These are phyloP conservation scores for Penstemon davidsonii DNA, from an alignment of 257 asterid species.

Conservation along the genomic window DNA sequence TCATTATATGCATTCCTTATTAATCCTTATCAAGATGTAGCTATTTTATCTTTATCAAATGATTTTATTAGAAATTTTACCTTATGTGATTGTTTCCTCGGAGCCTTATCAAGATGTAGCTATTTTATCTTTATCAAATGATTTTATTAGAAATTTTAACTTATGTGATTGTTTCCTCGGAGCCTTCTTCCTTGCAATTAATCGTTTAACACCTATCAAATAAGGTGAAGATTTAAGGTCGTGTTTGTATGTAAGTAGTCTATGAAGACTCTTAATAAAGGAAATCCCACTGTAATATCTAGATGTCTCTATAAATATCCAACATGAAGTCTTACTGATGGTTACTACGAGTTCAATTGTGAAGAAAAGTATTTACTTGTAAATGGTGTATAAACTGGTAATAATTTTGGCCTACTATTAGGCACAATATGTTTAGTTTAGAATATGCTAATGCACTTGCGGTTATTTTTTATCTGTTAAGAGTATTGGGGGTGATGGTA, in stretches of 20 bases:
- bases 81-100: background rate
- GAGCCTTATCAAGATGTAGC: background rate
- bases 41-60: background rate
- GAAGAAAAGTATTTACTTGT: too few relatives aligned
- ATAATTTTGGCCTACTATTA: too few relatives aligned
- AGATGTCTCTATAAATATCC: background rate
- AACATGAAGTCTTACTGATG: background rate
- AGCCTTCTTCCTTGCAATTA: background rate
- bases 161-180: slow-evolving; percentile 1
- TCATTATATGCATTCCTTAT: slow-evolving; percentile 23
- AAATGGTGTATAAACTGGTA: too few relatives aligned
- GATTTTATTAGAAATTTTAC: background rate
- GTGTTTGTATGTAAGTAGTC: background rate
- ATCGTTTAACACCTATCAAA: background rate
- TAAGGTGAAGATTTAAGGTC: background rate
- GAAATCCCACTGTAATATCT: background rate
- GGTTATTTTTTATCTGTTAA: too few relatives aligned
- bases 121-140: background rate
- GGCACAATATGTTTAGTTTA: too few relatives aligned
- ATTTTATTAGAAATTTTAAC: background rate
- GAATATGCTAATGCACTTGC: too few relatives aligned
- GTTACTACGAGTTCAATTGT: background rate
- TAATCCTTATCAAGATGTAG: background rate
- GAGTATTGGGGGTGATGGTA: too few relatives aligned
- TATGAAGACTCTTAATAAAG: slow-evolving; percentile 9